Evolutionary conservation across 2,329 filamentous ascomycete species (phyloP), one percentile per base, ranked within the genome.

Genomic region (Penicillium crustosum): DNA sequence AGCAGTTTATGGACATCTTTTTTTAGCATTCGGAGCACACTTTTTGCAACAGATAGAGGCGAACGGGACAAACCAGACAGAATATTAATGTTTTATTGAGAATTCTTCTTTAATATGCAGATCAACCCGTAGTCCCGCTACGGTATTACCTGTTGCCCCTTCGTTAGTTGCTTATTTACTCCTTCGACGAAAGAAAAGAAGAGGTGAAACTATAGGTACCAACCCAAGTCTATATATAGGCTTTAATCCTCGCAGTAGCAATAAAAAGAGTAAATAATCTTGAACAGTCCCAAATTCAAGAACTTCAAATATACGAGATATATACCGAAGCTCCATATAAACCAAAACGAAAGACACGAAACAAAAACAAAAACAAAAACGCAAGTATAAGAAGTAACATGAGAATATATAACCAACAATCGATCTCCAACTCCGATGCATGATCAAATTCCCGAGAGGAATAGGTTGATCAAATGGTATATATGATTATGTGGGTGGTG

Each of bases 1-100:
- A 53, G 27, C 43, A 45, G 49, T 17, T 42, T 53, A 41, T 56
- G 49, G 42, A 43, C 44, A 49, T 38, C 33, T 25, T 48, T 48
- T 15, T 50, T 49, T 39, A 43, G 33, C 47, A 36, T 31, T 47
- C 29, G 33, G 38, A 27, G 27, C 51, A 55, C 13, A 19, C 19
- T 33, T 49, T 49, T 43, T 39, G 25, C 31, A 38, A 9, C 41
- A 47, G 31, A 47, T 53, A 47, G 25, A 42, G 42, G 21, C 41
- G 23, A 41, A 35, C 17, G 8, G 19, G 29, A 53, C 27, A 45
- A 21, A 51, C n/a, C 19, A n/a, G 29, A 25, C 10, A 25, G 4
- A 25, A 27, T 9, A 35, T 33, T 44, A 27, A 52, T 45, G 10
- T n/a, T 43, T 10, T 10, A n/a, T 31, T 12, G 8, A 21, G 8